Evolutionary conservation across 2,329 filamentous ascomycete species (phyloP).

Genomic region (Tolypocladium endophyticum): DNA sequence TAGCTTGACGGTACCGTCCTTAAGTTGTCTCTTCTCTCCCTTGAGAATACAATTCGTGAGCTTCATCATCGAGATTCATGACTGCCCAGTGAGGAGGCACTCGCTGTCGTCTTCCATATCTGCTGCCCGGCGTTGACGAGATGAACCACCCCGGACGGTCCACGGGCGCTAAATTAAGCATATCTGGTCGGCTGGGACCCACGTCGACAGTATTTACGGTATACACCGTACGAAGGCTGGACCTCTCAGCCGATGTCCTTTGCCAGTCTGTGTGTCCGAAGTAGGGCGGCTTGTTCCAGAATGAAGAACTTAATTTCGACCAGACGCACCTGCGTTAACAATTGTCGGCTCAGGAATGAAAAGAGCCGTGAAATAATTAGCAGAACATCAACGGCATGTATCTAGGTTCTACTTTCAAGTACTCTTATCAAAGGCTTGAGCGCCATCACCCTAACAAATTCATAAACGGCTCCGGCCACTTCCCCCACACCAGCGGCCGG

Average conservation of each 20-base stretch:
- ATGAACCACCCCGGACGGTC: neutral
- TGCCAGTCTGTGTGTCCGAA: neutral
- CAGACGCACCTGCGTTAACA: neutral
- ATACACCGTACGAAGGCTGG: too few relatives aligned
- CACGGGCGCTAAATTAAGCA: neutral
- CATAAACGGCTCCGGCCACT: conserved; percentile 76
- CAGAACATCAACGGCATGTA: too few relatives aligned
- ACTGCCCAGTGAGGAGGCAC: neutral
- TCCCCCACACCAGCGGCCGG: conserved; percentile 72
- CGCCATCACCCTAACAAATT: conserved; percentile 51
- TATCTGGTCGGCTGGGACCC: neutral
- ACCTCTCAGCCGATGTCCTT: neutral
- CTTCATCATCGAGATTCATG: neutral
- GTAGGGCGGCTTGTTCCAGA: neutral
- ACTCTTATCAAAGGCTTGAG: too few relatives aligned
- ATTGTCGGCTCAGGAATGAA: neutral
- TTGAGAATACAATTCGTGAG: too few relatives aligned
- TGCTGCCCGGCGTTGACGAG: neutral
- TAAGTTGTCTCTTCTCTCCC: neutral
- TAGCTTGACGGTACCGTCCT: neutral
- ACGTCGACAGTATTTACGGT: neutral
- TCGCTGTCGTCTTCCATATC: neutral
- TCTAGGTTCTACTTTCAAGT: too few relatives aligned
- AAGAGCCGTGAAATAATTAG: too few relatives aligned
- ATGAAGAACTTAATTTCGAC: neutral